Conservation (phyloP, 306 rosid species). For the Sicyos baderoa region DNA sequence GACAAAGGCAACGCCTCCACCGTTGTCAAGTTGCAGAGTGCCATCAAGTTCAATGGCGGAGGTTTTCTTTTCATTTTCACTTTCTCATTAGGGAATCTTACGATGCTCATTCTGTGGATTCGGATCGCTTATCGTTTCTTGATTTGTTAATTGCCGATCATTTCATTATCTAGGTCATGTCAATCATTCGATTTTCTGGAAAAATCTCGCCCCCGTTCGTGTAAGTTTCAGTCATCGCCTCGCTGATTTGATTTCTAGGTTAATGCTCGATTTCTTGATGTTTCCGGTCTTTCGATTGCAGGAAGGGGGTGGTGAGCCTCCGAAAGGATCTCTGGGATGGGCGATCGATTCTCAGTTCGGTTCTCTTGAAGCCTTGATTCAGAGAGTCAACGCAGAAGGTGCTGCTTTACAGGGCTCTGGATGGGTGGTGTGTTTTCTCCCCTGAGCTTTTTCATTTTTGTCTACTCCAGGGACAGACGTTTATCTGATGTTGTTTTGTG, state of each 20-base stretch:
- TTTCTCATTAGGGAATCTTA: background rate
- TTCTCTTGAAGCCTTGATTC: constrained; percentile 52
- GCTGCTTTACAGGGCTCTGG: constrained; percentile 97
- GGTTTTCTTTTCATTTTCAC: constrained; percentile 22
- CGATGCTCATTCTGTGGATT: background rate
- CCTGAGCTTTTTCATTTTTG: constrained; percentile 10
- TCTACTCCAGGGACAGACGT: background rate
- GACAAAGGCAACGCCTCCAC: constrained; percentile 39
- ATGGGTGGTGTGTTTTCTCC: constrained; percentile 89
- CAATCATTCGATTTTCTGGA: constrained; percentile 61
- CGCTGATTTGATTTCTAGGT: constrained; percentile 8
- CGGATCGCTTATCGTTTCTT: background rate
- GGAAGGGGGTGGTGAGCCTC: constrained; percentile 97
- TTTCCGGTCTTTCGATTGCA: constrained; percentile 20
- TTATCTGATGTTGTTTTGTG: constrained; percentile 15
- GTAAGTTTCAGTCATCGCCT: constrained; percentile 20
- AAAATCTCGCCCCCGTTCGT: constrained; percentile 35
- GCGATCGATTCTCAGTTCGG: constrained; percentile 77
- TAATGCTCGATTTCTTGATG: constrained; percentile 33
- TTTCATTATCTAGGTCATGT: constrained; percentile 51
- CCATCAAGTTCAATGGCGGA: constrained; percentile 49
- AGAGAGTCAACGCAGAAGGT: constrained; percentile 70
- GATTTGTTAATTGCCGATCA: background rate
- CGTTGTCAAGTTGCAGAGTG: constrained; percentile 31
- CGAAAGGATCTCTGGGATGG: constrained; percentile 67